Evolutionary conservation across 176 grass and related monocot genomes (phyloP), one percentile per base, ranked within the genome.

Genomic region (Poa pratensis): DNA sequence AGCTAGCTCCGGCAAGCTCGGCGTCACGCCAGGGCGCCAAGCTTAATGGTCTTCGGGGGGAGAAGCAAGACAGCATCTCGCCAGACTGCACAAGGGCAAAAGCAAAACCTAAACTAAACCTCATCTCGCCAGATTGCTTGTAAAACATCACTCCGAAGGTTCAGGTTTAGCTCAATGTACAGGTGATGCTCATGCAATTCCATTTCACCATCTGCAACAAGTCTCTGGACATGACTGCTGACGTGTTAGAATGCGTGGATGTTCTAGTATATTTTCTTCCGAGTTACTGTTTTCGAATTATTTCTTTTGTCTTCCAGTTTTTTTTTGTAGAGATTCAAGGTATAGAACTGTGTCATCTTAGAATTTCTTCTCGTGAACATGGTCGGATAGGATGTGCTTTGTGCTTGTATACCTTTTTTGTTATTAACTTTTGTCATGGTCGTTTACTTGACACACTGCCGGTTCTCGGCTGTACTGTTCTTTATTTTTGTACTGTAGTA

Each of bases 101-200:
- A n/a, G n/a, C n/a, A n/a, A n/a, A n/a, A n/a, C n/a, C n/a, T n/a
- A n/a, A n/a, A n/a, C n/a, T n/a, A n/a, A n/a, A n/a, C n/a, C n/a
- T n/a, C n/a, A n/a, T n/a, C n/a, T n/a, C n/a, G 15, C 16, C 28
- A 45, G 50, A 9, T 27, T 59, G 67, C 5, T 54, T 58, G 54
- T 22, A 43, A 72, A 82, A 42, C 9, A 39, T 72, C 66, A 11
- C 64, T 35, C 24, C 18, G 14, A 54, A 40, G 46, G 45, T 68
- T n/a, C 11, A 18, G 57, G 24, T 39, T 82, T 69, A 54, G 14
- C 66, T 60, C 22, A 60, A 20, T 82, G 81, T 83, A n/a, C 5
- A 73, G 53, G 27, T 80, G 42, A 5, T 50, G 43, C 43, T 62
- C 58, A 30, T 79, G 26, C 19, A 19, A 12, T 42, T 80, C 17